These are phyloP conservation scores for Eucalyptus shirleyi DNA, from an alignment of 345 rosid genomes.

Conservation along the genomic window DNA sequence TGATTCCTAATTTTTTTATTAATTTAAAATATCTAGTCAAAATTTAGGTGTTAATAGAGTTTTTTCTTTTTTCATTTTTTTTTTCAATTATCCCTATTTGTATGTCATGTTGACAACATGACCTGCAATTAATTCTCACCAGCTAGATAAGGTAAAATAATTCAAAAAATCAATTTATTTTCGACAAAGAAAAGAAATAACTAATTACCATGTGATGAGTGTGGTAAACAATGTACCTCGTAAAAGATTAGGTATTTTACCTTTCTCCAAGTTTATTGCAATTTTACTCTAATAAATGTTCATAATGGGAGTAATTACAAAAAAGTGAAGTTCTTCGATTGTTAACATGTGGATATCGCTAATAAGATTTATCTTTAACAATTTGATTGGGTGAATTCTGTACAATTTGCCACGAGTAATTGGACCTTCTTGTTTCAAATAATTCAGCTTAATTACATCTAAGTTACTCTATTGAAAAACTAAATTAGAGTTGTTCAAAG, in stretches of 20 bases:
- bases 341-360: not conserved
- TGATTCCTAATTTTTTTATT: too few species aligned
- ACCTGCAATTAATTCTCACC: not conserved
- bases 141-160: too few species aligned
- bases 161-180: not conserved
- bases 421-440: not conserved
- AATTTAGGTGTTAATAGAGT: too few species aligned
- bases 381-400: not conserved
- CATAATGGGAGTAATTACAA: not conserved
- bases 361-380: not conserved
- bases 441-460: not conserved
- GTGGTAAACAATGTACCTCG: not conserved
- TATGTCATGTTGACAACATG: not conserved
- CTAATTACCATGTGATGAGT: not conserved
- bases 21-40: too few species aligned
- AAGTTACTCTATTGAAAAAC: not conserved
- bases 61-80: fast-evolving
- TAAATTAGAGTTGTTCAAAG: not conserved
- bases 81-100: too few species aligned
- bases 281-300: not conserved
- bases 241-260: not conserved
- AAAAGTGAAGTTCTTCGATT: not conserved
- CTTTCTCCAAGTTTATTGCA: not conserved
- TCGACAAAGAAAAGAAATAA: not conserved
- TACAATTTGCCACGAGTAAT: not conserved